A percentile compares a stretch with the other conserved stretches of the same genome.
Evolutionary conservation across 495 filamentous ascomycete species (phyloP).

Genomic region (Chaetomium cochliodes): DNA sequence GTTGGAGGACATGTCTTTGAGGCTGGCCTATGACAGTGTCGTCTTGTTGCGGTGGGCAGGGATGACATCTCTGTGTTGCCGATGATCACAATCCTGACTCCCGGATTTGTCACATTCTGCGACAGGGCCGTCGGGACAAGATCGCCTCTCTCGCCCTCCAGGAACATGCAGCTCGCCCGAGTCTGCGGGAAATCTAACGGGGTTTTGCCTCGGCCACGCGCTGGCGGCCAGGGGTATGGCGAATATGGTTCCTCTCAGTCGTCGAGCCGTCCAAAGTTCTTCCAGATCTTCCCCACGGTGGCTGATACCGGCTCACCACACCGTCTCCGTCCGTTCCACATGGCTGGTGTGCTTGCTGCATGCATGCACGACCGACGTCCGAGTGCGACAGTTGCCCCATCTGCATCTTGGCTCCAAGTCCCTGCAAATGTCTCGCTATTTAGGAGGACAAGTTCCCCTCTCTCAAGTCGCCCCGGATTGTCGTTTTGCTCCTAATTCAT

Average conservation of each 20-base stretch:
- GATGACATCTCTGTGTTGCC: constrained; percentile 4
- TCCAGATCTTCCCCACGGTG: constrained; percentile 14
- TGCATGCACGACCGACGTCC: background rate
- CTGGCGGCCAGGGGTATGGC: background rate
- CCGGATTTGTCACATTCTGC: constrained; percentile 16
- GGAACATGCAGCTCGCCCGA: constrained; percentile 17
- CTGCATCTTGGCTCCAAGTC: too few relatives aligned
- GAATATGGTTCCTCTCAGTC: background rate
- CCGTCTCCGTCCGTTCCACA: constrained; percentile 13
- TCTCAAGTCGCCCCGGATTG: background rate
- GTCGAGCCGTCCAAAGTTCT: background rate
- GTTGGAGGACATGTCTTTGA: background rate
- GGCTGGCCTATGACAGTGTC: constrained; percentile 8
- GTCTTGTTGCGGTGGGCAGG: background rate
- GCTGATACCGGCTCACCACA: background rate
- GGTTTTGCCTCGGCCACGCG: constrained; percentile 7
- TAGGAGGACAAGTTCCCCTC: background rate
- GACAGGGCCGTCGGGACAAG: background rate
- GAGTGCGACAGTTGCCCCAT: background rate
- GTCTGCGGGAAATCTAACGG: background rate
- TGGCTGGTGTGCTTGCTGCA: background rate
- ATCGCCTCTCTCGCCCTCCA: constrained; percentile 14
- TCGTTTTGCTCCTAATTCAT: background rate
- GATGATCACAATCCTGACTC: constrained; percentile 18
- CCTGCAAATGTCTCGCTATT: background rate